Evolutionary conservation across 768 basidiomycete species (phyloP).

Genomic region (Sporobolomyces roseus): DNA sequence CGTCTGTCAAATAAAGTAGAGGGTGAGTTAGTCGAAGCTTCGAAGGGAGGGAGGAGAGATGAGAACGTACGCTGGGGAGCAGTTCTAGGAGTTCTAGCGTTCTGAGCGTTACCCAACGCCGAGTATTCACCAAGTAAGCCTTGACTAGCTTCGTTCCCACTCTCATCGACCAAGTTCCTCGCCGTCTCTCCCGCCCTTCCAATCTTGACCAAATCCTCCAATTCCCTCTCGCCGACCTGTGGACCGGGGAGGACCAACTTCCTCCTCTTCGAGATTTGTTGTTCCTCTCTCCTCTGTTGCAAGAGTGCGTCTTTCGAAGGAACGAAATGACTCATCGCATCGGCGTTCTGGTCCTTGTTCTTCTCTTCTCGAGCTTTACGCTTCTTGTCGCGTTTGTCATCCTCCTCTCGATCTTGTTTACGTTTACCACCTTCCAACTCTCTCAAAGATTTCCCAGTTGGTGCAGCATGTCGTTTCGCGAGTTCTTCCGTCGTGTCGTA

Average conservation of each 20-base stretch:
- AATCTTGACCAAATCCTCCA: constrained; percentile 98
- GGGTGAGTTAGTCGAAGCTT: background rate
- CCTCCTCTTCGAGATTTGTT: constrained; percentile 81
- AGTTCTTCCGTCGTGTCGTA: constrained; percentile 95
- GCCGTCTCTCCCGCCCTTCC: constrained; percentile 87
- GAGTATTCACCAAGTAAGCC: constrained; percentile 88
- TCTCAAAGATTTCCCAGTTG: constrained; percentile 44
- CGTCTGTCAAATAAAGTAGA: constrained; percentile 58
- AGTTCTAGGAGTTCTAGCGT: constrained; percentile 91
- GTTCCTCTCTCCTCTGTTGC: constrained; percentile 85
- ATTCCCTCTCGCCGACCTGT: constrained; percentile 87
- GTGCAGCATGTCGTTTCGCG: constrained; percentile 76
- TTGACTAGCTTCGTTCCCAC: constrained; percentile 68
- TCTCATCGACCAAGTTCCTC: constrained; percentile 74
- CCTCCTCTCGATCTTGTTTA: constrained; percentile 88
- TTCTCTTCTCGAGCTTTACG: constrained; percentile 64
- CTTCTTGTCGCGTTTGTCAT: constrained; percentile 83
- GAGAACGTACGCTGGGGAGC: constrained; percentile 79
- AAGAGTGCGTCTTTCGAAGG: constrained; percentile 78
- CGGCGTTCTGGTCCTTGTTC: constrained; percentile 46
- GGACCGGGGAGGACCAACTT: constrained; percentile 79
- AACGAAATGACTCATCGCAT: constrained; percentile 80
- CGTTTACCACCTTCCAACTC: constrained; percentile 65
- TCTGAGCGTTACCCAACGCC: constrained; percentile 75
- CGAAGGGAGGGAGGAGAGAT: constrained; percentile 1